Base-by-base conservation (phyloP, 2,329 filamentous ascomycete genomes). In the Colletotrichum theobromicola region DNA sequence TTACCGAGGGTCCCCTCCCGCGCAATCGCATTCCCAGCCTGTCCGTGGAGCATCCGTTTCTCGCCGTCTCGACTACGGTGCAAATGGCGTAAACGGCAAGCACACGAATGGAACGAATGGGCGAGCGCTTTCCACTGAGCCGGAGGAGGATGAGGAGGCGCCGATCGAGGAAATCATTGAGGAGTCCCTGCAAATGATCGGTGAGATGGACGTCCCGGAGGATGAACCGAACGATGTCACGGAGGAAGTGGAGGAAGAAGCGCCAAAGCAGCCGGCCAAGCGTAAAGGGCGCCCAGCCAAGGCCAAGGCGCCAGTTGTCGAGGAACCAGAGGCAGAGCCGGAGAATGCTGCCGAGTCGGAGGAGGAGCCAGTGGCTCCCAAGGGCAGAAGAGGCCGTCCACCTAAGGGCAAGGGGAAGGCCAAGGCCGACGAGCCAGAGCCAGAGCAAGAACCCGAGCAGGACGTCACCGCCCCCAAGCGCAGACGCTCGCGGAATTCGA, bases 21-120 rank as follows among this genome's bases (percentile, higher is more conserved):
- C 30, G 18, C 37, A 35, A 70, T 66, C 79, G 75, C 69, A 78
- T n/a, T 57, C 73, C 9, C 78, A 76, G 37, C 76, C 76, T 71
- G 83, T 82, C 16, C 81, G 81, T 28, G 80, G 82, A 15, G 80
- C 80, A 28, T 84, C 86, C 6, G 88, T 91, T 16, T 90, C 87
- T 71, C 87, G 91, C 68, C 86, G 84, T 53, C 83, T 93, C 10
- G 86, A 93, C 79, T 93, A 92, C 72, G 80, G 81, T 34, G 76
- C 78, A 62, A 76, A 28, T 26, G 74, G 13, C 28, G 66, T 34
- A 81, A 79, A 64, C 74, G 79, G 18, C 46, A 77, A 46, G 53
- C 77, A 30, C 32, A 46, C 61, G 24, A 64, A 72, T 46, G 81
- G 82, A 10, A 55, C 79, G 13, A 81, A 83, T 78, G 77, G 85